Base-by-base conservation (phyloP, 805 yeast species). In the Candida golubevii region DNA sequence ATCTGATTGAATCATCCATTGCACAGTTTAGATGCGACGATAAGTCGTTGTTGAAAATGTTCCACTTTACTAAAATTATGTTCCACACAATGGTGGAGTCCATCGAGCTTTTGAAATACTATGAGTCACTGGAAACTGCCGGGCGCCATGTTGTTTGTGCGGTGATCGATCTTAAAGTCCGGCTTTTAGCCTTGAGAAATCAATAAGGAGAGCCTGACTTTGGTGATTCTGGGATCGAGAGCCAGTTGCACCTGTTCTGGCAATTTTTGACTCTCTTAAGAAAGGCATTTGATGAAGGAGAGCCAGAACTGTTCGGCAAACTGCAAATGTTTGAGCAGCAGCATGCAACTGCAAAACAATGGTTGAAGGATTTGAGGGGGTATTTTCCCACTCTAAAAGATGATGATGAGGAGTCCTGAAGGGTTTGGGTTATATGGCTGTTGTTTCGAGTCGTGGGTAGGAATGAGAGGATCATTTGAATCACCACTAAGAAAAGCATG, bases 61-160 rank as follows among this genome's bases (percentile, higher is more conserved):
- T 41, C 33, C 14, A 8, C 23, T 33, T 10, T 14, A n/a, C 23
- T 2, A 8, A 36, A 10, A 2, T 32, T n/a, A 14, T 41, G 33
- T 41, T 36, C 15, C 33, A 27, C 3, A 8, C 15, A 3, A 41
- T 41, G 45, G 37, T n/a, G 13, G 26, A 27, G 7, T 41, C 45
- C 8, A 28, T 41, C 28, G 45, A 41, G 13, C 40, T 41, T 27
- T 27, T 41, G 18, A 41, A 36, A 27, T 36, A 36, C 40, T 41
- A 36, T 35, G 40, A 41, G 18, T 26, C 6, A 3, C 26, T 8
- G 26, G 40, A 32, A 8, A n/a, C 5, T 5, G 18, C 27, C 3
- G 40, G 36, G 3, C 36, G 36, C 3, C 45, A 41, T 31, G 31
- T 36, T 8, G 15, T 41, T 7, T 41, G 34, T 18, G 26, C 45